Percentiles rank a stretch among this genome's conserved stretches.
Evolutionary conservation across 2,329 filamentous ascomycete genomes (phyloP).

Genomic region (Ambrosiella xylebori): DNA sequence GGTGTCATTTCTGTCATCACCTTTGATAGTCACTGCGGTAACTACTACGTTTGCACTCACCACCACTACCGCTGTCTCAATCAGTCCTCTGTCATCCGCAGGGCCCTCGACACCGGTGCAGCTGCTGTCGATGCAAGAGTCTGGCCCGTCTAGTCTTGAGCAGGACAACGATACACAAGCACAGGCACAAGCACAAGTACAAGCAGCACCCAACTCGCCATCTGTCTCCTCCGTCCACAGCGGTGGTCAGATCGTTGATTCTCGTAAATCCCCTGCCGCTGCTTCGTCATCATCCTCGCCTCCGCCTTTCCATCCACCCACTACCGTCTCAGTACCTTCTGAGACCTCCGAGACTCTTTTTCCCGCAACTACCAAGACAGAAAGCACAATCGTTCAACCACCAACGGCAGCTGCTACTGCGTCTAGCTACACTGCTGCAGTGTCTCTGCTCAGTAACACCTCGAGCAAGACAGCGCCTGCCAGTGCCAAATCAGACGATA

Average conservation of each 20-base stretch:
- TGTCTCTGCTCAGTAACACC: neutral
- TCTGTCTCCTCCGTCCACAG: neutral
- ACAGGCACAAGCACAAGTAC: neutral
- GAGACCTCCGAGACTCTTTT: neutral
- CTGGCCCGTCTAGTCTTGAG: neutral
- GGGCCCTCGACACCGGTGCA: neutral
- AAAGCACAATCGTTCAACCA: neutral
- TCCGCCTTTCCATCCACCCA: neutral
- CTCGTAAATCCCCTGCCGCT: neutral
- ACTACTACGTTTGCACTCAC: neutral
- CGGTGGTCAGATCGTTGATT: neutral
- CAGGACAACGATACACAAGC: neutral
- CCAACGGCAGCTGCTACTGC: neutral
- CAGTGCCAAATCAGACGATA: neutral
- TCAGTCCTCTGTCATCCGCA: neutral
- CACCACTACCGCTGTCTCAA: neutral
- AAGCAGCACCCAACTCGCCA: neutral
- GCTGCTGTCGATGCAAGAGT: neutral
- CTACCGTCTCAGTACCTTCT: neutral
- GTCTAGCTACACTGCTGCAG: neutral
- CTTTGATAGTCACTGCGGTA: neutral
- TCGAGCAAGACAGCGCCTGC: neutral
- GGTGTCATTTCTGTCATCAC: neutral
- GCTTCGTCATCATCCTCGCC: neutral
- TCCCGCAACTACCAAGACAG: neutral